A percentile compares a stretch with the other conserved stretches of the same genome.
phyloP scores from a whole-genome alignment of 495 filamentous ascomycete species.

The Aspergillus wentii region DNA sequence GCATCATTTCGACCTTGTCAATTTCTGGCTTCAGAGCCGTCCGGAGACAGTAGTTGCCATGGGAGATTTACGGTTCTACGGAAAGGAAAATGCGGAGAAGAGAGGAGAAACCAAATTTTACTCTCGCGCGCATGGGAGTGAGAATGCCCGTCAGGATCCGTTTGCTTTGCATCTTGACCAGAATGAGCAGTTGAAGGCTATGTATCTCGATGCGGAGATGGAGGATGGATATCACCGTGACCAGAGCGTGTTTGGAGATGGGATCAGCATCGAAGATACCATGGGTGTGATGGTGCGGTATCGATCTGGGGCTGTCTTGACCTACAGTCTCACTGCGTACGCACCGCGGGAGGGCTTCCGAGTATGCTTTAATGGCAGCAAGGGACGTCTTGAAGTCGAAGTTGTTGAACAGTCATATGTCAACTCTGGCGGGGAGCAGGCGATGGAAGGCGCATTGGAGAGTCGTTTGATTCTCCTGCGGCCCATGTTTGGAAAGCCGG shows the following conservation, averaged over 20 bases:
- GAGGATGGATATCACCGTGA: conserved; percentile 56
- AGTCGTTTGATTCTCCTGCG: conserved; percentile 43
- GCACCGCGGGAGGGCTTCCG: conserved; percentile 32
- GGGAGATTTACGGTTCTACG: conserved; percentile 30
- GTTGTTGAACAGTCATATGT: conserved; percentile 31
- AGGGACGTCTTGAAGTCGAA: conserved; percentile 26
- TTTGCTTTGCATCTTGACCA: conserved; percentile 49
- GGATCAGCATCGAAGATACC: conserved; percentile 56
- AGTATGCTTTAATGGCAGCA: conserved; percentile 27
- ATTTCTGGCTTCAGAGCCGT: conserved; percentile 24
- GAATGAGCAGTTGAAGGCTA: conserved; percentile 43
- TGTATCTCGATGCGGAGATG: conserved; percentile 55
- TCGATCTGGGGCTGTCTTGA: conserved; percentile 24
- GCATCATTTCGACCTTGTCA: conserved; percentile 32
- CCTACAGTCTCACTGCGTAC: conserved; percentile 26
- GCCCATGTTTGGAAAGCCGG: conserved; percentile 24
- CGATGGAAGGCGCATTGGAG: conserved; percentile 26
- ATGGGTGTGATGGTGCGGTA: conserved; percentile 56
- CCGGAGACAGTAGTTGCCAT: conserved; percentile 26
- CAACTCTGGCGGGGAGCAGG: conserved; percentile 28
- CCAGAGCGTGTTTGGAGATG: conserved; percentile 55
- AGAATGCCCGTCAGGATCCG: conserved; percentile 19
- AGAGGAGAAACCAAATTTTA: conserved; percentile 27
- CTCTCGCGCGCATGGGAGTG: conserved; percentile 22
- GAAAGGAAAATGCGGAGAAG: conserved; percentile 27